A percentile compares a stretch with the other conserved stretches of the same genome.
Evolutionary conservation across 2,329 filamentous ascomycete genomes (phyloP).

Genomic region (Aureobasidium melanogenum): DNA sequence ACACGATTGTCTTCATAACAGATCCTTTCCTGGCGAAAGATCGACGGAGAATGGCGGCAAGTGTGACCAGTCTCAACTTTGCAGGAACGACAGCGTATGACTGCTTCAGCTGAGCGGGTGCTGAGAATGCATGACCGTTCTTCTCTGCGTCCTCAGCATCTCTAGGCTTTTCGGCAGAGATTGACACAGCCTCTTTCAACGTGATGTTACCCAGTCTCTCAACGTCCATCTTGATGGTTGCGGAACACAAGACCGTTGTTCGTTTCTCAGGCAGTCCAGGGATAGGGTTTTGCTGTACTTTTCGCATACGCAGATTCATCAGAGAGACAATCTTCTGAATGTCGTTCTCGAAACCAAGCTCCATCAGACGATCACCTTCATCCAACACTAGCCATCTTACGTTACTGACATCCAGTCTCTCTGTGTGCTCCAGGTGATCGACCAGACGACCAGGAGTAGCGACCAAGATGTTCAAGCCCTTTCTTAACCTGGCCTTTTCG

Average conservation of each 20-base stretch:
- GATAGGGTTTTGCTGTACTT: slow-evolving; percentile 51
- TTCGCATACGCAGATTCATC: slow-evolving; percentile 58
- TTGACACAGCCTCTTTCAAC: slow-evolving; percentile 82
- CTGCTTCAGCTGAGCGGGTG: slow-evolving; percentile 89
- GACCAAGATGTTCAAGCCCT: slow-evolving; percentile 91
- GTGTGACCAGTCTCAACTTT: slow-evolving; percentile 81
- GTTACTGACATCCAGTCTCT: slow-evolving; percentile 76
- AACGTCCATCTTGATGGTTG: slow-evolving; percentile 96
- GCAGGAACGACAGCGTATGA: slow-evolving; percentile 79
- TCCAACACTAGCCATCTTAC: slow-evolving; percentile 92
- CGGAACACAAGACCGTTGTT: slow-evolving; percentile 86
- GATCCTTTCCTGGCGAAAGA: slow-evolving; percentile 82
- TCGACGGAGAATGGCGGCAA: slow-evolving; percentile 75
- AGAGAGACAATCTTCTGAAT: slow-evolving; percentile 77
- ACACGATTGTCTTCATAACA: slow-evolving; percentile 94
- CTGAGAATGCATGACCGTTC: slow-evolving; percentile 57
- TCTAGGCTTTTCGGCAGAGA: slow-evolving; percentile 52
- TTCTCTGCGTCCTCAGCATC: slow-evolving; percentile 35
- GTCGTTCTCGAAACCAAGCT: slow-evolving; percentile 92
- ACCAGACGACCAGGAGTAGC: slow-evolving; percentile 86
- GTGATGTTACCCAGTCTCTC: slow-evolving; percentile 91
- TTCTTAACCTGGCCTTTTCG: slow-evolving; percentile 87
- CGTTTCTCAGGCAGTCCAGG: slow-evolving; percentile 64
- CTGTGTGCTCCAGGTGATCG: slow-evolving; percentile 88
- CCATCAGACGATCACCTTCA: slow-evolving; percentile 97